Percentiles rank a stretch among this genome's conserved stretches.
These are phyloP conservation scores for Neurospora africana DNA, from an alignment of 495 filamentous ascomycete species.

Conservation along the genomic window DNA sequence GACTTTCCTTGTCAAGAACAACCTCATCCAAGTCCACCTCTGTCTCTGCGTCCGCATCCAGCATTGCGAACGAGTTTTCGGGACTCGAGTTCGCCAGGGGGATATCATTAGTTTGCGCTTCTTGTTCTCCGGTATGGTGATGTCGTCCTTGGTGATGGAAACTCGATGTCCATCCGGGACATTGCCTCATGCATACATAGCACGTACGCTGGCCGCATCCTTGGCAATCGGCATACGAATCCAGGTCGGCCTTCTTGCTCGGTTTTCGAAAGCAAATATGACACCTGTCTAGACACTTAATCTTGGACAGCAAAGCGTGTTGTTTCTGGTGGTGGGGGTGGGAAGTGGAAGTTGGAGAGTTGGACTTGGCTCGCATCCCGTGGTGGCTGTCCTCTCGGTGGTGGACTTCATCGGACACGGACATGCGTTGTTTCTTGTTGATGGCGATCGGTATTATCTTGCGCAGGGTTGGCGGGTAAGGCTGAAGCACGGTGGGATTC, in stretches of 20 bases:
- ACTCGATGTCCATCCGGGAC: conserved; percentile 26
- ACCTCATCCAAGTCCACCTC: background rate
- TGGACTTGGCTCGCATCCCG: background rate
- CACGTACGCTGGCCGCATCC: conserved; percentile 38
- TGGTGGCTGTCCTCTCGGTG: background rate
- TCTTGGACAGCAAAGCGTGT: conserved; percentile 1
- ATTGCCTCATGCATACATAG: conserved; percentile 38
- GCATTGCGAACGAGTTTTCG: conserved; percentile 29
- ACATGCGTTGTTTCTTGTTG: conserved; percentile 21
- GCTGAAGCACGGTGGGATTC: conserved; percentile 3
- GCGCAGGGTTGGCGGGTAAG: conserved; percentile 11
- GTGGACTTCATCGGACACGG: conserved; percentile 5
- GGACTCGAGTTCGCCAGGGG: conserved; percentile 5
- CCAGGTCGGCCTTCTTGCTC: conserved; percentile 37
- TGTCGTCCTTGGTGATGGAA: background rate
- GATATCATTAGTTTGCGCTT: background rate
- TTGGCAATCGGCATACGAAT: conserved; percentile 36
- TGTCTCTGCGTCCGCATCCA: conserved; percentile 21
- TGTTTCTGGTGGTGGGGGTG: conserved; percentile 1
- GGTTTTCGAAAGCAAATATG: conserved; percentile 40
- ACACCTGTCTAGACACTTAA: conserved; percentile 24
- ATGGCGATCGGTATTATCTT: conserved; percentile 25
- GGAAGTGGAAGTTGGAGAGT: background rate
- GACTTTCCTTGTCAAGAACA: background rate
- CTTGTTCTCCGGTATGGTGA: conserved; percentile 1